Percentiles rank a stretch among this genome's conserved stretches.
Evolutionary conservation across 2,329 filamentous ascomycete species (phyloP).

Genomic region (Neofusicoccum sp.): DNA sequence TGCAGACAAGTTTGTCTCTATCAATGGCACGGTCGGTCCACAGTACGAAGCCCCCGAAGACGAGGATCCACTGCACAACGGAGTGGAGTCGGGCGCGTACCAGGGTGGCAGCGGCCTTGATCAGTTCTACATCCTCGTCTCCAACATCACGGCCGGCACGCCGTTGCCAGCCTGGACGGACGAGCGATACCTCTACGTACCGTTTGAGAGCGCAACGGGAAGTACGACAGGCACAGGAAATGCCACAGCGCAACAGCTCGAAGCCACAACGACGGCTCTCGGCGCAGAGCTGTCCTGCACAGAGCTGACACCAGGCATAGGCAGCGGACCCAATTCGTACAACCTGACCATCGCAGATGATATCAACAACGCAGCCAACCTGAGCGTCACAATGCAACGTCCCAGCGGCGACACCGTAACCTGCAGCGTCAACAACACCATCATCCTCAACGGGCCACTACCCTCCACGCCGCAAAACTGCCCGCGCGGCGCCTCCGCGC

Average conservation of each 20-base stretch:
- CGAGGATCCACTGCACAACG: background rate
- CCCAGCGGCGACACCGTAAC: background rate
- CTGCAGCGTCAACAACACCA: too few species aligned
- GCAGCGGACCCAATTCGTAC: background rate
- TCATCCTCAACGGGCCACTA: background rate
- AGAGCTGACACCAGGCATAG: background rate
- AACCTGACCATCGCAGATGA: background rate
- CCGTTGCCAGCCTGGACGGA: conserved; percentile 53
- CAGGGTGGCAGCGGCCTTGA: conserved; percentile 28
- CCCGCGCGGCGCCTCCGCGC: background rate
- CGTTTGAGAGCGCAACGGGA: conserved; percentile 31
- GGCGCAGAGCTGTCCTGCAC: conserved; percentile 37
- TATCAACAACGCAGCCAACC: background rate
- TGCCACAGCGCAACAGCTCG: conserved; percentile 20
- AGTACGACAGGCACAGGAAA: too few species aligned
- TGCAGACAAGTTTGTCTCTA: background rate
- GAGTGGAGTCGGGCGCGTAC: conserved; percentile 28
- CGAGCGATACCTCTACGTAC: conserved; percentile 47
- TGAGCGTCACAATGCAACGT: background rate
- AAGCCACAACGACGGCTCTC: conserved; percentile 34
- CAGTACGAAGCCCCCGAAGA: background rate
- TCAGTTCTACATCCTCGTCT: conserved; percentile 44
- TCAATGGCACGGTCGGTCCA: background rate
- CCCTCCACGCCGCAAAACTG: background rate
- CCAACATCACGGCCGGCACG: conserved; percentile 47